These are phyloP conservation scores for Phytopythium cucurbitacearum DNA, from an alignment of 352 stramenopile species.

Conservation along the genomic window DNA sequence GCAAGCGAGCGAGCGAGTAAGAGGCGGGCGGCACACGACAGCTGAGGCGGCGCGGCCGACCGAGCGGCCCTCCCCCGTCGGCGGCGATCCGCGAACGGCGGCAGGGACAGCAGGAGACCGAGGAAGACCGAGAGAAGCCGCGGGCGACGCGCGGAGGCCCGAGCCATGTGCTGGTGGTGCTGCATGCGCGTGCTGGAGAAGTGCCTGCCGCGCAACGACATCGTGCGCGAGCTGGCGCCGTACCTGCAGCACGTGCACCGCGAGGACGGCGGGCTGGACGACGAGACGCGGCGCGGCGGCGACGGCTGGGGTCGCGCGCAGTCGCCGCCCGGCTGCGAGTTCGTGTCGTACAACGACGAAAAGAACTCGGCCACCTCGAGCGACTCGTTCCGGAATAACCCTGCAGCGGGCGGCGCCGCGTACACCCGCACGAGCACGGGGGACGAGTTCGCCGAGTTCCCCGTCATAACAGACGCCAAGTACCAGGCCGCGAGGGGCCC, in stretches of 20 bases:
- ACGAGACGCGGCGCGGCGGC: slow-evolving; percentile 36
- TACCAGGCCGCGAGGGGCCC: slow-evolving; percentile 11
- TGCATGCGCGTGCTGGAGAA: slow-evolving; percentile 87
- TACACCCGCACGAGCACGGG: slow-evolving; percentile 2
- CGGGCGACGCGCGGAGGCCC: not conserved
- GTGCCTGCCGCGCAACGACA: slow-evolving; percentile 83
- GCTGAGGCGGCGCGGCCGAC: not conserved
- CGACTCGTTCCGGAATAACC: slow-evolving; percentile 57
- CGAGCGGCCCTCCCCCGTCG: not conserved
- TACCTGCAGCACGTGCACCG: slow-evolving; percentile 84
- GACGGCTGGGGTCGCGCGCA: slow-evolving; percentile 45
- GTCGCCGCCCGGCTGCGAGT: slow-evolving; percentile 38
- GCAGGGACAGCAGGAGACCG: not conserved
- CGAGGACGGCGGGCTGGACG: slow-evolving; percentile 55
- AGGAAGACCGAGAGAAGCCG: not conserved
- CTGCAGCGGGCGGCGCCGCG: slow-evolving; percentile 14
- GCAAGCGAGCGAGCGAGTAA: not conserved
- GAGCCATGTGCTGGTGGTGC: slow-evolving; percentile 80
- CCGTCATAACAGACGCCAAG: slow-evolving; percentile 21
- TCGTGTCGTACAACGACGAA: slow-evolving; percentile 45
- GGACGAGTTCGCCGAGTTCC: slow-evolving; percentile 1
- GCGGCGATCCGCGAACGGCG: not conserved
- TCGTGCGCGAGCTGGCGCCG: slow-evolving; percentile 79
- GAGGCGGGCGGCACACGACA: not conserved
- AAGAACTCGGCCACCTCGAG: slow-evolving; percentile 56